Evolutionary conservation across 1,284 basidiomycete species (phyloP).

Genomic region (Microbotryum saponariae): DNA sequence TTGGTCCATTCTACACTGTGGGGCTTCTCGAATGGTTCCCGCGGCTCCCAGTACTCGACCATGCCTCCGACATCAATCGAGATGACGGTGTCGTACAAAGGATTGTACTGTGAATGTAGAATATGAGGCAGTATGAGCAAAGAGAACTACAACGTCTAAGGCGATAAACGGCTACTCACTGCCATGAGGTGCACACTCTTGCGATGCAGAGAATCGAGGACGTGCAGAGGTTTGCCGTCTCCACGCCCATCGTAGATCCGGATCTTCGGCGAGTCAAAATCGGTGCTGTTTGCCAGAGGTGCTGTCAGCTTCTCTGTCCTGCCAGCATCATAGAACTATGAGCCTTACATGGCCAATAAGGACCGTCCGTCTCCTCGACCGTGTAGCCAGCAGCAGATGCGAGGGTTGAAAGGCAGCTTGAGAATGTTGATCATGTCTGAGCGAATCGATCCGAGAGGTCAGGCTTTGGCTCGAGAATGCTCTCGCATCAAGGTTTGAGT

Average conservation of each 20-base stretch:
- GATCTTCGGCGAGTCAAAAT: conserved; percentile 64
- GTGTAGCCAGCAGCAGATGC: conserved; percentile 90
- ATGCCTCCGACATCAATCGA: conserved; percentile 93
- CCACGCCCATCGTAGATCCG: conserved; percentile 89
- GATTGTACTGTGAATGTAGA: conserved; percentile 61
- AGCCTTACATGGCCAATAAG: conserved; percentile 71
- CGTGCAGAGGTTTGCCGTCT: conserved; percentile 64
- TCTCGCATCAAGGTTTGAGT: neutral
- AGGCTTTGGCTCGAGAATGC: neutral
- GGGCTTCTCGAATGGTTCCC: conserved; percentile 75
- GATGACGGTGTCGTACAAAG: conserved; percentile 80
- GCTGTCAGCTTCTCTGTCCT: too few species aligned
- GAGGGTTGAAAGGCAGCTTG: conserved; percentile 73
- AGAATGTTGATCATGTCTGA: conserved; percentile 99
- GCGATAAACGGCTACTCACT: conserved; percentile 48
- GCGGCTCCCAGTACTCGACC: conserved; percentile 90
- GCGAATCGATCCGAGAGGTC: neutral
- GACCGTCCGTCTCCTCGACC: conserved; percentile 75
- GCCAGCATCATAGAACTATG: too few species aligned
- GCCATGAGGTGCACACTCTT: conserved; percentile 76
- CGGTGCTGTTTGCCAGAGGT: conserved; percentile 53
- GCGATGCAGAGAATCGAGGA: conserved; percentile 67
- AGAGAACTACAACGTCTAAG: conserved; percentile 54
- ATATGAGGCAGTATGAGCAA: neutral
- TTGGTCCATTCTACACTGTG: conserved; percentile 77